Conservation (phyloP, 305 asterid species). For the Fraxinus sp. region DNA sequence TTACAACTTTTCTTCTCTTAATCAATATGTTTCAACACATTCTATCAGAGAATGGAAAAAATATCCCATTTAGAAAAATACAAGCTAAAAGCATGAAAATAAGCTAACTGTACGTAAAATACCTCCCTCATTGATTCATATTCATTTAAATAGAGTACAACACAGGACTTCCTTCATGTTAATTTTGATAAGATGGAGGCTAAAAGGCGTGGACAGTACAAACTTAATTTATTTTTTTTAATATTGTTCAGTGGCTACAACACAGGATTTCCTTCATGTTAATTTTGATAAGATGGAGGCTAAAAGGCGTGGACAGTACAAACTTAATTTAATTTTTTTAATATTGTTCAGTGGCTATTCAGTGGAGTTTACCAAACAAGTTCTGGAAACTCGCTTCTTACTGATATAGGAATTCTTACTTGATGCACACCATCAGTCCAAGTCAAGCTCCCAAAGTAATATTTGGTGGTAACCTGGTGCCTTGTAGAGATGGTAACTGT, state of each 20-base stretch:
- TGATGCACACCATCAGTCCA: conserved; percentile 48
- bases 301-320: too few species aligned
- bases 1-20: background rate
- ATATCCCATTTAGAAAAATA: background rate
- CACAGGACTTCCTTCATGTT: background rate
- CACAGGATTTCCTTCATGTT: too few species aligned
- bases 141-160: background rate
- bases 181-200: background rate
- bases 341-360: background rate
- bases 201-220: background rate
- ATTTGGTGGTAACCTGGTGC: conserved; percentile 36
- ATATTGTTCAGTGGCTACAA: too few species aligned
- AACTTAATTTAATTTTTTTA: background rate
- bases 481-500: conserved; percentile 38
- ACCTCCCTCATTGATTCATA: background rate
- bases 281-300: too few species aligned
- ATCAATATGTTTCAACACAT: background rate
- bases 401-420: conserved; percentile 43
- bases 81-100: background rate
- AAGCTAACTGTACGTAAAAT: too few species aligned
- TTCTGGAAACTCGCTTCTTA: conserved; percentile 36
- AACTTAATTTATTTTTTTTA: background rate
- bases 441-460: conserved; percentile 48
- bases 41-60: background rate
- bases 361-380: background rate